phyloP scores from a whole-genome alignment of 306 rosid genomes.

The Boehmeria nivea region DNA sequence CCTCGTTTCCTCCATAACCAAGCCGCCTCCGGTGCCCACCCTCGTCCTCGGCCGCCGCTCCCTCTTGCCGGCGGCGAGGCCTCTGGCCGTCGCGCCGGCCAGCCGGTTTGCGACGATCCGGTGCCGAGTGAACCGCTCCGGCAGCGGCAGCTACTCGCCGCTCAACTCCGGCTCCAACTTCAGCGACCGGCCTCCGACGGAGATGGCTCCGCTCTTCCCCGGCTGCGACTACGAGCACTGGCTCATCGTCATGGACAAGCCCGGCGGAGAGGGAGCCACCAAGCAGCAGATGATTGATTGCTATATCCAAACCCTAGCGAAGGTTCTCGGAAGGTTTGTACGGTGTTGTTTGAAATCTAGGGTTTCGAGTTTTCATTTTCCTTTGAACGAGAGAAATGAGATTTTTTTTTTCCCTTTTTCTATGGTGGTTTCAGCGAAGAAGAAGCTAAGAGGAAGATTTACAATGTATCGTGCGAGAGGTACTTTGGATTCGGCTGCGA shows the following conservation, averaged over 20 bases:
- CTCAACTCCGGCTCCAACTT: constrained; percentile 63
- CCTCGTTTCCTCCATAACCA: constrained; percentile 34
- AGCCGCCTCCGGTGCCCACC: constrained; percentile 30
- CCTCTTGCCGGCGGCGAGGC: constrained; percentile 27
- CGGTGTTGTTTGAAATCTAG: not conserved
- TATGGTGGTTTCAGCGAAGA: constrained; percentile 46
- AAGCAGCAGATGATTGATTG: constrained; percentile 86
- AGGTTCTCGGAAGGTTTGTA: constrained; percentile 61
- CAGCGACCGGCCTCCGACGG: constrained; percentile 88
- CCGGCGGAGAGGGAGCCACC: constrained; percentile 75
- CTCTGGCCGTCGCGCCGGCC: constrained; percentile 6
- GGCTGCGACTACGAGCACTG: constrained; percentile 96
- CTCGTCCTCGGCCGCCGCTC: constrained; percentile 38
- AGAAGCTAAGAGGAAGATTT: constrained; percentile 87
- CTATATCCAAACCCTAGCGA: constrained; percentile 69
- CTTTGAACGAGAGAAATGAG: not conserved
- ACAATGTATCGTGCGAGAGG: constrained; percentile 86
- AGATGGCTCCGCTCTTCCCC: constrained; percentile 95
- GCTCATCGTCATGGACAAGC: constrained; percentile 93
- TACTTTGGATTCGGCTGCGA: constrained; percentile 89
- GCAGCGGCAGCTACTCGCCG: constrained; percentile 76
- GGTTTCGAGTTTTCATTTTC: not conserved
- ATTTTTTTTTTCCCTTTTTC: not conserved
- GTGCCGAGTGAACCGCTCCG: constrained; percentile 64
- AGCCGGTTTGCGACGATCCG: constrained; percentile 46